These are phyloP conservation scores for Myriosclerotinia scirpicola DNA, from an alignment of 2,329 filamentous ascomycete genomes.

Conservation along the genomic window DNA sequence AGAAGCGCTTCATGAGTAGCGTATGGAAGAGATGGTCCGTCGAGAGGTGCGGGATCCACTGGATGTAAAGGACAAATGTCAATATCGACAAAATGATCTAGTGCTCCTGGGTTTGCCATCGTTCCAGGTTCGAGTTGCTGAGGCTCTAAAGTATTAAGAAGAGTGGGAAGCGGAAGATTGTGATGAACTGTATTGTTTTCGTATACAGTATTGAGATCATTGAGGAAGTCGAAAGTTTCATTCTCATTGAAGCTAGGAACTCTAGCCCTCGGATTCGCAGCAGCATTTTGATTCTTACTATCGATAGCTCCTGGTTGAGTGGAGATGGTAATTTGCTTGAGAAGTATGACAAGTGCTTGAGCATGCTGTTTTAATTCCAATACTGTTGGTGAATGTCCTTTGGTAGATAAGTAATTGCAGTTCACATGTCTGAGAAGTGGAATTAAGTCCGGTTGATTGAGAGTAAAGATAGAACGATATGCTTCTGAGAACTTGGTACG, in stretches of 20 bases:
- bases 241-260: conserved; percentile 28
- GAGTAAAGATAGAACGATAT: conserved; percentile 30
- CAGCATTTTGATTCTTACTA: conserved; percentile 26
- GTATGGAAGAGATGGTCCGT: conserved; percentile 33
- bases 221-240: conserved; percentile 59
- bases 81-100: conserved; percentile 19
- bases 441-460: conserved; percentile 14
- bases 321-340: conserved; percentile 49
- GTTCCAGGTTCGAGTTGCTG: neutral
- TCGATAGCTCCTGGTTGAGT: conserved; percentile 37
- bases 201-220: conserved; percentile 52
- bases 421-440: conserved; percentile 50
- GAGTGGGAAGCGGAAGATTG: conserved; percentile 33
- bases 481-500: conserved; percentile 27
- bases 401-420: conserved; percentile 58
- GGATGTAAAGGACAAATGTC: conserved; percentile 36
- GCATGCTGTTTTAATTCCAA: conserved; percentile 59
- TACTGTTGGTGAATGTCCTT: conserved; percentile 53
- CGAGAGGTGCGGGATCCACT: conserved; percentile 18
- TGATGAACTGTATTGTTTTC: conserved; percentile 28
- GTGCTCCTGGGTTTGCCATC: conserved; percentile 18
- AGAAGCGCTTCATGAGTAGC: conserved; percentile 45
- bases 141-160: conserved; percentile 34
- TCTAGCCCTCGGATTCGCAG: neutral
- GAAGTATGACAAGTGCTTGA: conserved; percentile 55